Evolutionary conservation across 805 yeast species (phyloP), one percentile per base, ranked within the genome.

Genomic region (Candida koratica): DNA sequence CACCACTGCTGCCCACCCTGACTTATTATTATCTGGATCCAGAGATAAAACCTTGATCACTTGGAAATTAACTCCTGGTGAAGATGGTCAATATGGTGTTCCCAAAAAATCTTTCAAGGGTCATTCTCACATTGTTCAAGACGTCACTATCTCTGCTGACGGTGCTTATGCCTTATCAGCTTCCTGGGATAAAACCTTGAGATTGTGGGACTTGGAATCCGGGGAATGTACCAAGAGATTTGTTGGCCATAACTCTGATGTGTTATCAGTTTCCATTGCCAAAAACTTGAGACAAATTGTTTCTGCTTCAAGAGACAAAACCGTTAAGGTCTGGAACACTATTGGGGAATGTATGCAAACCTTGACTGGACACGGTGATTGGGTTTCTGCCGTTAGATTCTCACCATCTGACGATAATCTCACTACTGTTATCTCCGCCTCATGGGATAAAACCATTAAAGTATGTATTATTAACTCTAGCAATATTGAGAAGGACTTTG

Each of bases 251-350:
- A 79, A 78, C 55, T 85, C 88, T 63, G 99, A 93, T 70, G 98
- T 93, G 55, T 75, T 89, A 74, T 89, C 97, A 48, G 97, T 90
- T 60, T 85, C 97, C 55, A 85, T 93, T 69, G 83, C 97, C 61
- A 79, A 84, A 68, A 85, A 86, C 82, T 89, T 90, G 71, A 85
- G 96, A 78, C 94, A 87, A 75, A 87, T 93, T 62, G 96, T 89
- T 52, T 89, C 97, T 69, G 95, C 96, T 72, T 89, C 97, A 56
- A 89, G 98, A 75, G 98, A 93, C 74, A 86, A 86, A 81, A 85
- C 97, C 70, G 88, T 93, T 71, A 89, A 87, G 81, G 87, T 93
- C 75, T 93, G 99, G 99, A 90, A 93, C 83, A 85, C 94, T 73
- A 75, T 87, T 64, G 99, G 97, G 77, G 84, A 84, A 68, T 88